These are phyloP conservation scores for Pyrrhoderma lamaoense DNA, from an alignment of 1,284 basidiomycete genomes.

Conservation along the genomic window DNA sequence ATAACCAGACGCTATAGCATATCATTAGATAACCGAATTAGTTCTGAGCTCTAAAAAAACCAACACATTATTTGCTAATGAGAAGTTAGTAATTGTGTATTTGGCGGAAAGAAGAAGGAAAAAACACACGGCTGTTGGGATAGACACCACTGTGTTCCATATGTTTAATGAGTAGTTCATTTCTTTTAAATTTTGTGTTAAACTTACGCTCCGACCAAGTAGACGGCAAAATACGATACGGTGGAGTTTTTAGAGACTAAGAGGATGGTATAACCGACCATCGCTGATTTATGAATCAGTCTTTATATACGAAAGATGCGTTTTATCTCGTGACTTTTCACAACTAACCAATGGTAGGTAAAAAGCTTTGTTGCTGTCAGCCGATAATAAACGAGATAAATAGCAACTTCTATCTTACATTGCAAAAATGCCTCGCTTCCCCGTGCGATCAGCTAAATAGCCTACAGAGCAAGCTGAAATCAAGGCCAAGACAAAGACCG, in stretches of 20 bases:
- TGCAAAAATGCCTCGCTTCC: constrained; percentile 53
- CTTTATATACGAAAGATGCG: too few relatives aligned
- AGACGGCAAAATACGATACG: too few relatives aligned
- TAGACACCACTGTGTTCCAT: neutral
- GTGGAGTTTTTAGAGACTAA: too few relatives aligned
- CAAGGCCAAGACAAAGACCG: constrained; percentile 63
- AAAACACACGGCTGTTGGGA: neutral
- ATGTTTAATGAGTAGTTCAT: neutral
- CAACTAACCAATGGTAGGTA: constrained; percentile 31
- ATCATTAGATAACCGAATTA: constrained; percentile 1
- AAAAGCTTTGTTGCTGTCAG: constrained; percentile 26
- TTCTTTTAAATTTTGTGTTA: too few relatives aligned
- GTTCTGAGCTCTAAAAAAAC: neutral
- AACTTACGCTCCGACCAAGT: too few relatives aligned
- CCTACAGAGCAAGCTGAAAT: constrained; percentile 57
- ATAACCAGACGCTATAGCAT: constrained; percentile 50
- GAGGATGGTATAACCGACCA: too few relatives aligned
- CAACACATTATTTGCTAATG: neutral
- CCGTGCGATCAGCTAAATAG: constrained; percentile 52
- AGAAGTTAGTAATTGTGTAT: neutral
- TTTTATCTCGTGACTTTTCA: too few relatives aligned
- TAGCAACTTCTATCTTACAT: constrained; percentile 37
- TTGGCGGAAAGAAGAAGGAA: neutral
- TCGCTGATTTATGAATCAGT: too few relatives aligned
- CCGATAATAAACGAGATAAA: neutral